Evolutionary conservation across 176 grass and related monocot species (phyloP).

Genomic region (Tillandsia leiboldiana): DNA sequence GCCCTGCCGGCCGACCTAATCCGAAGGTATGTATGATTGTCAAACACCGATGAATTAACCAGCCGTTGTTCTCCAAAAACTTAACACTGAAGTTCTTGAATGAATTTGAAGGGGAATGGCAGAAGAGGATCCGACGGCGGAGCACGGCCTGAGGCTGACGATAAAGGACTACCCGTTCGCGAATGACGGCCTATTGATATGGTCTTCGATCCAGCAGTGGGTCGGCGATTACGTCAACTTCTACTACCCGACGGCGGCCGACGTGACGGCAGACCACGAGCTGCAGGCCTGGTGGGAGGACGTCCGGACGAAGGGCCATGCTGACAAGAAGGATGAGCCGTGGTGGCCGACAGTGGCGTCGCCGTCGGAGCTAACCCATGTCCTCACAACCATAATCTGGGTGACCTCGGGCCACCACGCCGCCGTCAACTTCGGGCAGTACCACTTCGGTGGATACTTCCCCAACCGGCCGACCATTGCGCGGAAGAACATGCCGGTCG

Average conservation of each 20-base stretch:
- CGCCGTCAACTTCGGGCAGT: constrained; percentile 86
- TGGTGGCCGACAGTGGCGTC: constrained; percentile 64
- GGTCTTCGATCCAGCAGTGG: constrained; percentile 59
- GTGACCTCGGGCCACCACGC: constrained; percentile 69
- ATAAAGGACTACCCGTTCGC: constrained; percentile 86
- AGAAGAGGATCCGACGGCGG: constrained; percentile 26
- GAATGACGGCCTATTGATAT: constrained; percentile 59
- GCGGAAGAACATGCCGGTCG: constrained; percentile 60
- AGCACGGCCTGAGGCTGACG: constrained; percentile 41
- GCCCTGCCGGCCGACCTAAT: constrained; percentile 68
- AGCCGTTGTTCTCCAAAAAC: neutral
- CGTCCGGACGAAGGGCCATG: constrained; percentile 71
- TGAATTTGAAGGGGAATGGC: constrained; percentile 48
- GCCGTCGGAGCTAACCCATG: constrained; percentile 27
- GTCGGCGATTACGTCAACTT: constrained; percentile 32
- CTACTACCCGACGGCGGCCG: constrained; percentile 44
- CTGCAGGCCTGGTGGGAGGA: constrained; percentile 73
- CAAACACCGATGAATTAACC: neutral
- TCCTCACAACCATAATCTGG: constrained; percentile 79
- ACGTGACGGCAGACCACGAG: constrained; percentile 40
- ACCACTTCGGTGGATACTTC: constrained; percentile 80
- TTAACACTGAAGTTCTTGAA: neutral
- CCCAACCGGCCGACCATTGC: constrained; percentile 65
- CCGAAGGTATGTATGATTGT: constrained; percentile 12
- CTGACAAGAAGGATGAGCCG: constrained; percentile 85